A percentile compares a stretch with the other conserved stretches of the same genome.
These are phyloP conservation scores for Lasiosphaeriaceae sp. DNA, from an alignment of 495 filamentous ascomycete genomes.

Conservation along the genomic window DNA sequence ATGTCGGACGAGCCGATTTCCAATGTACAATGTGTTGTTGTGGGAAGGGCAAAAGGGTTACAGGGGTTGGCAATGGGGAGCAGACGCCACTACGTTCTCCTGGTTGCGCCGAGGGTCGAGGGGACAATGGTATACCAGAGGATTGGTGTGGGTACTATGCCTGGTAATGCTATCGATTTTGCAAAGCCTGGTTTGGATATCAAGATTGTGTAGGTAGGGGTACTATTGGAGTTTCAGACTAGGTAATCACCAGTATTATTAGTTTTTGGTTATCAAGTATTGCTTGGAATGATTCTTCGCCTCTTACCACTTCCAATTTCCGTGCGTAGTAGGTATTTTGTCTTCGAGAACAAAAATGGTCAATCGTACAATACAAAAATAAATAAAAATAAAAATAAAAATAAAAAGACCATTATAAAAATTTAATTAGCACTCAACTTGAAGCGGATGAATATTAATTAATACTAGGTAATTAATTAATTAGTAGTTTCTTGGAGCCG, in stretches of 20 bases:
- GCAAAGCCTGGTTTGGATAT: neutral
- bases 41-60: slow-evolving; percentile 1
- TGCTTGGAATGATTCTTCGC: too few relatives aligned
- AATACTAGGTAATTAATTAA: neutral
- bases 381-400: too few relatives aligned
- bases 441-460: neutral
- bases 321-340: too few relatives aligned
- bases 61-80: neutral
- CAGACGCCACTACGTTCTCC: slow-evolving; percentile 8
- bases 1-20: neutral
- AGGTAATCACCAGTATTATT: too few relatives aligned
- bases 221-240: too few relatives aligned
- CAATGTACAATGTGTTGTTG: slow-evolving; percentile 3
- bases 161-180: neutral
- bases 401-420: too few relatives aligned
- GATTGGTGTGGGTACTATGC: neutral
- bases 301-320: too few relatives aligned
- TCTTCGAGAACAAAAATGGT: too few relatives aligned
- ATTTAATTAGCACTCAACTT: neutral
- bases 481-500: neutral
- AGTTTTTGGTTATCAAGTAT: too few relatives aligned
- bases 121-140: slow-evolving; percentile 20
- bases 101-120: slow-evolving; percentile 22
- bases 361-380: too few relatives aligned
- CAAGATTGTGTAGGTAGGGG: neutral